Evolutionary conservation across 2,329 filamentous ascomycete genomes (phyloP).

Genomic region (Triangularia setosa): DNA sequence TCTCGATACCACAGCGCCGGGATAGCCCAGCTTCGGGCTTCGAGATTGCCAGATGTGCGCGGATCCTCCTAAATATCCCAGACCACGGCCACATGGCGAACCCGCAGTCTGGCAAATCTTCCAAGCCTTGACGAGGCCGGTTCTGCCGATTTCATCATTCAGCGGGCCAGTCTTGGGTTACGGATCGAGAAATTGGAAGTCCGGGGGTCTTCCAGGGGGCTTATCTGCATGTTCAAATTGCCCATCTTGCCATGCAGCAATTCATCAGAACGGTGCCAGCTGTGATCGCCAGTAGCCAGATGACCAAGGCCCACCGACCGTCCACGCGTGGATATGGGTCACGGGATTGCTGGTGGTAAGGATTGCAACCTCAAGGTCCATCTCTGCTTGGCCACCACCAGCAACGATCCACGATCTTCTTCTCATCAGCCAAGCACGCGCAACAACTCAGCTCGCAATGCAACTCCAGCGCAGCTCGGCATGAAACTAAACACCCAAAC

Average conservation of each 20-base stretch:
- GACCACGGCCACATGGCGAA: neutral
- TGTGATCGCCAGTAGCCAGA: neutral
- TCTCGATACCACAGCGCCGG: neutral
- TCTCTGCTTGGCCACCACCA: neutral
- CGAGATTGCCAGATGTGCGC: neutral
- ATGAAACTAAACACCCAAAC: neutral
- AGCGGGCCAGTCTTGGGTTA: neutral
- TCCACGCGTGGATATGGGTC: neutral
- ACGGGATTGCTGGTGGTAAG: neutral
- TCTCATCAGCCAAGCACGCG: neutral
- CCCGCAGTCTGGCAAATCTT: neutral
- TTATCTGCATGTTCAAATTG: constrained; percentile 1
- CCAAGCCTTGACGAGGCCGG: neutral
- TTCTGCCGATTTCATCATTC: constrained; percentile 1
- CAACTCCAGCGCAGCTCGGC: neutral
- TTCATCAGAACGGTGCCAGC: neutral
- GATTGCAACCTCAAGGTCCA: neutral
- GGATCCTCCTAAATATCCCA: neutral
- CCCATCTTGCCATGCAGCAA: neutral
- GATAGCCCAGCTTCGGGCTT: neutral
- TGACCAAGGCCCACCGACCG: neutral
- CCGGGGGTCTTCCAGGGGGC: neutral
- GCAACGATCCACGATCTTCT: neutral
- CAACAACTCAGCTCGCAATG: neutral
- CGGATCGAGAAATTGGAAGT: neutral